A percentile compares a stretch with the other conserved stretches of the same genome.
Evolutionary conservation across 1,139 yeast species (phyloP).

Genomic region (Kodamaea fungicola): DNA sequence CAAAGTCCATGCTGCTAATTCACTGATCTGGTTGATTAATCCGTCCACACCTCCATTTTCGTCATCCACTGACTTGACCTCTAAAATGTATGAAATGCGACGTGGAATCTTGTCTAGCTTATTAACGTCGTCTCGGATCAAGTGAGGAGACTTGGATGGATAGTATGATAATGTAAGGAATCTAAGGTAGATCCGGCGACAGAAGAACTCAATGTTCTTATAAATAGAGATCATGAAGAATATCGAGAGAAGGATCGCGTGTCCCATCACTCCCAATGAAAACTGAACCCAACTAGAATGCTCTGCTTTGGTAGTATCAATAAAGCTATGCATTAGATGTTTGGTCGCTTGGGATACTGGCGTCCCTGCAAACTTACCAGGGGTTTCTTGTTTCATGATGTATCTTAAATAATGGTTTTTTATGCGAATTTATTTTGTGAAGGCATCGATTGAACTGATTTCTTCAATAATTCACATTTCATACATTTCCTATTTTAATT

Average conservation of each 20-base stretch:
- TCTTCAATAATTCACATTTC: too few relatives aligned
- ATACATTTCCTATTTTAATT: too few relatives aligned
- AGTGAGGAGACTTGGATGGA: slow-evolving; percentile 81
- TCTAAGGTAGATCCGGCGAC: slow-evolving; percentile 55
- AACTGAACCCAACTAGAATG: slow-evolving; percentile 4
- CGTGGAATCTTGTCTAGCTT: slow-evolving; percentile 73
- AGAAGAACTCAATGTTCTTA: slow-evolving; percentile 49
- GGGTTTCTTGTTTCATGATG: not conserved
- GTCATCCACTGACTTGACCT: slow-evolving; percentile 68
- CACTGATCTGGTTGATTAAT: slow-evolving; percentile 70
- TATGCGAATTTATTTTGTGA: too few relatives aligned
- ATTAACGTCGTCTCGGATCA: slow-evolving; percentile 79
- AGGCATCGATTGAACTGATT: too few relatives aligned
- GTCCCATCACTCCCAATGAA: slow-evolving; percentile 18
- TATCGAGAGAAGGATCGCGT: slow-evolving; percentile 47
- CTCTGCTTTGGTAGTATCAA: not conserved
- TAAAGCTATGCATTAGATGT: slow-evolving; percentile 1
- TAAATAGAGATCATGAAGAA: slow-evolving; percentile 56
- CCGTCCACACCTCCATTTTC: slow-evolving; percentile 90
- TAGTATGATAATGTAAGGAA: slow-evolving; percentile 65
- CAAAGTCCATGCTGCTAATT: slow-evolving; percentile 80
- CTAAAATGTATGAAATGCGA: slow-evolving; percentile 69
- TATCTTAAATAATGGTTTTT: too few relatives aligned
- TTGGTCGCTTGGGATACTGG: slow-evolving; percentile 1
- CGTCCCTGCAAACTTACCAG: not conserved